A percentile compares a stretch with the other conserved stretches of the same genome.
phyloP scores from a whole-genome alignment of 805 yeast genomes.

The Teunomyces cretensis region DNA sequence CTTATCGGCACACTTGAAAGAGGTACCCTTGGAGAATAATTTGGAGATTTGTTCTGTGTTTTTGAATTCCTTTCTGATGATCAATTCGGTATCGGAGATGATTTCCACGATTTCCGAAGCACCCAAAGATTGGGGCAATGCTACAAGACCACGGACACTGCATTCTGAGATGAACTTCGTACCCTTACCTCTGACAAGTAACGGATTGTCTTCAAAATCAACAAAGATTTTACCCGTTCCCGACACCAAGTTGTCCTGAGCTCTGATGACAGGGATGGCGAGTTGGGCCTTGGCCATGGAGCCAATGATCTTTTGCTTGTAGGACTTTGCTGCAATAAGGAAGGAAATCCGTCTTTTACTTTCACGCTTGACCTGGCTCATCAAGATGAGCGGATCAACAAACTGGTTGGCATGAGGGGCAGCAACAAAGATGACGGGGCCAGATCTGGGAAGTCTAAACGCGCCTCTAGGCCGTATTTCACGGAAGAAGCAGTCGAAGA shows the following conservation, averaged over 20 bases:
- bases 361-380: constrained; percentile 73
- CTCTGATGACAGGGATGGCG: constrained; percentile 88
- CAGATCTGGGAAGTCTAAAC: constrained; percentile 62
- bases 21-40: constrained; percentile 50
- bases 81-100: constrained; percentile 67
- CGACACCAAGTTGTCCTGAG: constrained; percentile 75
- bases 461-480: constrained; percentile 90
- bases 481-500: constrained; percentile 71
- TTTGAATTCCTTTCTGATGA: constrained; percentile 67
- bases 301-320: constrained; percentile 67
- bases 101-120: constrained; percentile 68
- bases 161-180: constrained; percentile 69
- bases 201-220: constrained; percentile 52
- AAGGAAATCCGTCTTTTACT: constrained; percentile 73
- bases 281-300: constrained; percentile 70
- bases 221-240: constrained; percentile 68
- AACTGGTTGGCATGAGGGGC: constrained; percentile 98
- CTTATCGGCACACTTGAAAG: constrained; percentile 72
- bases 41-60: constrained; percentile 45
- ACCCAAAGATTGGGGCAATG: constrained; percentile 77
- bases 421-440: constrained; percentile 89
- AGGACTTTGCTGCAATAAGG: constrained; percentile 80
- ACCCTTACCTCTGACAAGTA: constrained; percentile 58
- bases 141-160: constrained; percentile 62
- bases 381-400: constrained; percentile 75